A percentile compares a stretch with the other conserved stretches of the same genome.
phyloP scores from a whole-genome alignment of 2,329 filamentous ascomycete species.

The Bipolaris gigantea region DNA sequence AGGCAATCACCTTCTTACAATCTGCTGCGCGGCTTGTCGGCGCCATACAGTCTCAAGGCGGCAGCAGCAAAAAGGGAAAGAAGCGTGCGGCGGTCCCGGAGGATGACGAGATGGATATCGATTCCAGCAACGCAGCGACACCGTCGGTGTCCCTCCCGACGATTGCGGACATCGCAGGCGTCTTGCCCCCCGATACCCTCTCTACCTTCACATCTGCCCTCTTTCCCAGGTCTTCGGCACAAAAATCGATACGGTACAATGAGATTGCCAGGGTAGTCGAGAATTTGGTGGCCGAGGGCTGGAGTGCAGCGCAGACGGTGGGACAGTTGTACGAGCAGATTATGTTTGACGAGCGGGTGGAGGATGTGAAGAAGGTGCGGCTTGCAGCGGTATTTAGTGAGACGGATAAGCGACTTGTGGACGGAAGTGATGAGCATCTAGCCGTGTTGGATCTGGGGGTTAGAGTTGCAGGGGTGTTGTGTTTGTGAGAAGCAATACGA shows the following conservation, averaged over 20 bases:
- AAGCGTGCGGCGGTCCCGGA: slow-evolving; percentile 51
- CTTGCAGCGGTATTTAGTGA: slow-evolving; percentile 91
- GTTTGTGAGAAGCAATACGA: slow-evolving; percentile 34
- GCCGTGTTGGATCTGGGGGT: slow-evolving; percentile 84
- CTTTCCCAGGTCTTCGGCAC: slow-evolving; percentile 56
- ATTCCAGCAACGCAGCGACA: slow-evolving; percentile 18
- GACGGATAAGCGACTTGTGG: slow-evolving; percentile 88
- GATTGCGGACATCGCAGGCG: slow-evolving; percentile 93
- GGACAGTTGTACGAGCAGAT: slow-evolving; percentile 82
- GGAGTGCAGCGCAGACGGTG: slow-evolving; percentile 90
- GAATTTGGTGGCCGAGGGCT: slow-evolving; percentile 92
- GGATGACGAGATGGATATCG: slow-evolving; percentile 58
- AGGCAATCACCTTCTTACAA: slow-evolving; percentile 95
- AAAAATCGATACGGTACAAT: slow-evolving; percentile 63
- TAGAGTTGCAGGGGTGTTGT: slow-evolving; percentile 75
- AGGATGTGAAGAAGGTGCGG: slow-evolving; percentile 84
- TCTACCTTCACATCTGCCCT: slow-evolving; percentile 72
- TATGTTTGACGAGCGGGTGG: slow-evolving; percentile 80
- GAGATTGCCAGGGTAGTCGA: slow-evolving; percentile 78
- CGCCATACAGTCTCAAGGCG: slow-evolving; percentile 47
- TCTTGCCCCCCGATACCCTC: slow-evolving; percentile 79
- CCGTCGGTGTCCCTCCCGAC: slow-evolving; percentile 64
- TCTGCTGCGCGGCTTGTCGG: slow-evolving; percentile 89
- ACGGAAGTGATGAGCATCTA: slow-evolving; percentile 93
- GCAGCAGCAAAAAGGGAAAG: slow-evolving; percentile 45